These are phyloP conservation scores for Ceratocystis huliohia DNA, from an alignment of 2,329 filamentous ascomycete species.

Conservation along the genomic window DNA sequence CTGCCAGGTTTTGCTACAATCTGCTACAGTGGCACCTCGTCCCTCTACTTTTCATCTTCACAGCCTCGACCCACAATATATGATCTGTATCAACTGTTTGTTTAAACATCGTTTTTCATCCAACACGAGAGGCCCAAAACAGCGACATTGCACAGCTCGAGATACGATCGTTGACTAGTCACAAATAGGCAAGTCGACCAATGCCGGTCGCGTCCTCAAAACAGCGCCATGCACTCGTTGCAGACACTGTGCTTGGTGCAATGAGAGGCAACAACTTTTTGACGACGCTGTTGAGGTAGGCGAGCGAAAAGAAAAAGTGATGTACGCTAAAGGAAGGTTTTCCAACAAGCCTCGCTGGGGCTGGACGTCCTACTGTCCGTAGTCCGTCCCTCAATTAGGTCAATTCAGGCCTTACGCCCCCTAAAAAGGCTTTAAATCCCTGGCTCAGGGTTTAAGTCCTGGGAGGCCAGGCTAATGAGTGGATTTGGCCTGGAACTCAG, in stretches of 20 bases:
- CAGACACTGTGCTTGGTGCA: neutral
- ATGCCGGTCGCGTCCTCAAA: neutral
- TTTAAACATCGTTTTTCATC: neutral
- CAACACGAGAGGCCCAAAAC: neutral
- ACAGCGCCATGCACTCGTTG: neutral
- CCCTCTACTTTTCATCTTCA: neutral
- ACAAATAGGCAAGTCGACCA: neutral
- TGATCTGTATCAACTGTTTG: too few species aligned
- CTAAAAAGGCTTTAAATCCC: conserved; percentile 5
- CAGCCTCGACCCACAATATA: neutral
- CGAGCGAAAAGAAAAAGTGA: neutral
- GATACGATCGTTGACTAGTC: neutral
- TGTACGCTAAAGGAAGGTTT: neutral
- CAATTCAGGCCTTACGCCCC: neutral
- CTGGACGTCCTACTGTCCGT: neutral
- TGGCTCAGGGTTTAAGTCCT: neutral
- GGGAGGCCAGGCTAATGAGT: neutral
- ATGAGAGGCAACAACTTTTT: neutral
- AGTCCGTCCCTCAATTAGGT: neutral
- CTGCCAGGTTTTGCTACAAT: neutral
- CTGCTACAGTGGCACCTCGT: neutral
- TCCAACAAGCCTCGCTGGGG: neutral
- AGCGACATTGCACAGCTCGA: neutral
- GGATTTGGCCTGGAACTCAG: neutral
- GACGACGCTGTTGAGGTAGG: neutral